phyloP scores from a whole-genome alignment of 306 rosid species.

The Glycine soja region DNA sequence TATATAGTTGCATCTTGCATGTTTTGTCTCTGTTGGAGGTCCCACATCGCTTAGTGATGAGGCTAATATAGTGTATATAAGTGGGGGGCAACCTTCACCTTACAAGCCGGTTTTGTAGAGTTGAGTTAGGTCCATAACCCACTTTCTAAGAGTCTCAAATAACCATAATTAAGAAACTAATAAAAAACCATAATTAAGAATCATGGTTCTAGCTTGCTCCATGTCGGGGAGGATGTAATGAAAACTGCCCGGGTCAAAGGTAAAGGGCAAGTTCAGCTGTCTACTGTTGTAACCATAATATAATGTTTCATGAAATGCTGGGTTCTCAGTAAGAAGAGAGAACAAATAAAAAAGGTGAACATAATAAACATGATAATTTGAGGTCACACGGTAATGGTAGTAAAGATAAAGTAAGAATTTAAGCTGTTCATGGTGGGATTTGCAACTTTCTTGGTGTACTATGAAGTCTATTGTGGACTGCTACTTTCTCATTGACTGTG shows the following conservation, averaged over 20 bases:
- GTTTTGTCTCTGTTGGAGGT: not conserved
- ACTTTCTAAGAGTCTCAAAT: not conserved
- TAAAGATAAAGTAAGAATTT: not conserved
- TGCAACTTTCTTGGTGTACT: not conserved
- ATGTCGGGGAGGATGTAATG: constrained; percentile 31
- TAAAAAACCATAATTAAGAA: not conserved
- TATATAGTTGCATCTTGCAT: not conserved
- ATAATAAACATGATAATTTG: not conserved
- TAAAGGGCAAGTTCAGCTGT: no score
- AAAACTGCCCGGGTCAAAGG: no score
- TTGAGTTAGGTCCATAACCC: no score
- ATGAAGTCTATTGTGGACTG: not conserved
- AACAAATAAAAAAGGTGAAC: constrained; percentile 23
- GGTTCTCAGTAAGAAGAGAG: no score
- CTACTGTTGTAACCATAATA: no score
- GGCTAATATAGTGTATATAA: no score
- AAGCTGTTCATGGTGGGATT: constrained; percentile 12
- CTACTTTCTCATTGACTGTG: not conserved
- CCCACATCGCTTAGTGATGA: no score
- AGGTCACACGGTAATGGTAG: not conserved
- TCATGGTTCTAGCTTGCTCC: not conserved
- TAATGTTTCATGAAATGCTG: no score
- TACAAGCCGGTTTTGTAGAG: no score
- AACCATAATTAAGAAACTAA: not conserved
- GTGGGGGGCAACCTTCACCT: no score